Conservation (phyloP, 768 basidiomycete genomes). For the Leccinum variicolor region DNA sequence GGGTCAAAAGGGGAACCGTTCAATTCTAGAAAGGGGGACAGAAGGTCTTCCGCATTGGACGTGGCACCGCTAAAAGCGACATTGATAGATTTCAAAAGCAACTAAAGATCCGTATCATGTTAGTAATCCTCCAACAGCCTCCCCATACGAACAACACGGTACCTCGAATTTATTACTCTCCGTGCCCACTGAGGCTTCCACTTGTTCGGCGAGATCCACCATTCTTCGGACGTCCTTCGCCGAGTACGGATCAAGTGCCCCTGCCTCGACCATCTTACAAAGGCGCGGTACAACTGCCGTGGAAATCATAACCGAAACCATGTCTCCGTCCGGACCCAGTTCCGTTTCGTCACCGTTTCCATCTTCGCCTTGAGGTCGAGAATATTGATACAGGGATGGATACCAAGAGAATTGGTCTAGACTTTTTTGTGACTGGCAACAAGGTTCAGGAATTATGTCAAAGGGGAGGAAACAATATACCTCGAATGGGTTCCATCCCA, state of each 20-base stretch:
- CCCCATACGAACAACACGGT: neutral
- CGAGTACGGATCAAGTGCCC: constrained; percentile 83
- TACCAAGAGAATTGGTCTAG: constrained; percentile 88
- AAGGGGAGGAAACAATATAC: constrained; percentile 37
- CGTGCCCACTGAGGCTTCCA: constrained; percentile 69
- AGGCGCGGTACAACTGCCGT: constrained; percentile 76
- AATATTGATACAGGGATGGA: constrained; percentile 72
- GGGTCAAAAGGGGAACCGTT: constrained; percentile 64
- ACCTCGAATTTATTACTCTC: constrained; percentile 67
- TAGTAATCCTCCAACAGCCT: constrained; percentile 5
- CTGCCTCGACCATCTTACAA: constrained; percentile 69
- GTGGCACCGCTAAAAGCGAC: constrained; percentile 54
- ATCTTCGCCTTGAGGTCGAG: constrained; percentile 42
- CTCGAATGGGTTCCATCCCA: constrained; percentile 87
- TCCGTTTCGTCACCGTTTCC: constrained; percentile 49
- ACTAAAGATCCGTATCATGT: constrained; percentile 34
- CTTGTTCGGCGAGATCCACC: constrained; percentile 75
- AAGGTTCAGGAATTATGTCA: constrained; percentile 2
- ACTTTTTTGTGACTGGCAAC: constrained; percentile 43
- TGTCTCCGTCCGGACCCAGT: constrained; percentile 79
- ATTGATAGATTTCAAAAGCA: constrained; percentile 53
- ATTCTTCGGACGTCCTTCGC: constrained; percentile 54
- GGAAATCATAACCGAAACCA: constrained; percentile 86
- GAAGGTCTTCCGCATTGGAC: constrained; percentile 44
- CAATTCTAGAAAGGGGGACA: constrained; percentile 48